Percentiles rank a stretch among this genome's conserved stretches.
Conservation (phyloP, 2,329 filamentous ascomycete species). For the Orbilia quercus region DNA sequence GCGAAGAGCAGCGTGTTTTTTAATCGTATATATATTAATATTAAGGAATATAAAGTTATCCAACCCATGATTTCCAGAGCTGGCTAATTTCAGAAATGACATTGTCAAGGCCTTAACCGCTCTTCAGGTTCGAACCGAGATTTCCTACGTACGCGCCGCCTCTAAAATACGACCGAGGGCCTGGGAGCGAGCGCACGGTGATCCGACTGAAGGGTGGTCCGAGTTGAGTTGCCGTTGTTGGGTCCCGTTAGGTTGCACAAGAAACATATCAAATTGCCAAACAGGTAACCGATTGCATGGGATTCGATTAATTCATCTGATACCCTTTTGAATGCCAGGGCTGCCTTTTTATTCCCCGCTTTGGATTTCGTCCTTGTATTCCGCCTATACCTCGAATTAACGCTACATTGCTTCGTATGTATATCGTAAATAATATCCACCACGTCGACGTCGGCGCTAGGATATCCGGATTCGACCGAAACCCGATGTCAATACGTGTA, state of each 20-base stretch:
- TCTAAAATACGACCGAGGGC: conserved; percentile 29
- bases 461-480: too few species aligned
- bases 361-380: too few species aligned
- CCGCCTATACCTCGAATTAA: too few species aligned
- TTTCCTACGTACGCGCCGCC: conserved; percentile 6
- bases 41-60: conserved; percentile 18
- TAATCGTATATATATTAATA: too few species aligned
- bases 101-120: conserved; percentile 40
- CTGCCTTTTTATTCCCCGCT: too few species aligned
- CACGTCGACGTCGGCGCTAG: too few species aligned
- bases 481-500: neutral
- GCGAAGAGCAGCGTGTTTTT: conserved; percentile 5
- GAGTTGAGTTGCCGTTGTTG: neutral
- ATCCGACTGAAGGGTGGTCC: neutral
- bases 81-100: conserved; percentile 38
- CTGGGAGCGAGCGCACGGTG: conserved; percentile 24
- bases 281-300: neutral
- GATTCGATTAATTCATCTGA: neutral
- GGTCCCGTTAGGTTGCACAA: neutral
- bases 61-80: conserved; percentile 25
- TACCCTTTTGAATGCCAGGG: neutral
- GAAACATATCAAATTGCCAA: neutral
- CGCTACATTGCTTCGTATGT: too few species aligned
- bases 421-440: too few species aligned
- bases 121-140: conserved; percentile 28